These are phyloP conservation scores for Aspergillus sp. DNA, from an alignment of 2,329 filamentous ascomycete species.

Conservation along the genomic window DNA sequence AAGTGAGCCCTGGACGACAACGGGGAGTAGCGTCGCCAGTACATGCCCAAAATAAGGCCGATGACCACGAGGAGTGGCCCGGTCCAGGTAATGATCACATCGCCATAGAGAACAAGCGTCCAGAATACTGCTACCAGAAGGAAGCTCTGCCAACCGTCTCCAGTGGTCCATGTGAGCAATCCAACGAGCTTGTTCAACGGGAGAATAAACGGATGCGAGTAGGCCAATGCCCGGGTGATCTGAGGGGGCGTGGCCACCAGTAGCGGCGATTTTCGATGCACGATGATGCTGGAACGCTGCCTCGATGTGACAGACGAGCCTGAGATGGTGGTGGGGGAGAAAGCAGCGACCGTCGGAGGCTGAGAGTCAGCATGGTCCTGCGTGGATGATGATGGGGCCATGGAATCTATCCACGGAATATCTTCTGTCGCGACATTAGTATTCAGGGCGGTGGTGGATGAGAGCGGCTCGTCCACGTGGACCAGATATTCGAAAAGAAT, in stretches of 20 bases:
- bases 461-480: not conserved
- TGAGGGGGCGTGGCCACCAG: slow-evolving; percentile 91
- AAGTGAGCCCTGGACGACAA: slow-evolving; percentile 82
- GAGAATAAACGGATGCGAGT: slow-evolving; percentile 91
- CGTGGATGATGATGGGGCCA: slow-evolving; percentile 47
- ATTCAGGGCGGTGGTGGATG: slow-evolving; percentile 7
- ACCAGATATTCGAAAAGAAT: not conserved
- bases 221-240: slow-evolving; percentile 89
- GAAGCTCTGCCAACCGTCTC: slow-evolving; percentile 96
- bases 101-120: slow-evolving; percentile 82
- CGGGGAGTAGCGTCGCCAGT: slow-evolving; percentile 83
- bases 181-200: slow-evolving; percentile 84
- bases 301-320: slow-evolving; percentile 68
- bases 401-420: slow-evolving; percentile 57
- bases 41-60: slow-evolving; percentile 86
- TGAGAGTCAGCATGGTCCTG: slow-evolving; percentile 46
- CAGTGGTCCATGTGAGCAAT: slow-evolving; percentile 88
- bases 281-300: slow-evolving; percentile 85
- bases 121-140: slow-evolving; percentile 82
- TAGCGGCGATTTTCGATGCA: slow-evolving; percentile 94
- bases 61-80: slow-evolving; percentile 82
- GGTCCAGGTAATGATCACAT: slow-evolving; percentile 74
- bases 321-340: slow-evolving; percentile 79
- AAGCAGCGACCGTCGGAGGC: slow-evolving; percentile 80
- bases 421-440: slow-evolving; percentile 39